phyloP scores from a whole-genome alignment of 2,329 filamentous ascomycete genomes.

The Aspergillus pseudoviridinutans region DNA sequence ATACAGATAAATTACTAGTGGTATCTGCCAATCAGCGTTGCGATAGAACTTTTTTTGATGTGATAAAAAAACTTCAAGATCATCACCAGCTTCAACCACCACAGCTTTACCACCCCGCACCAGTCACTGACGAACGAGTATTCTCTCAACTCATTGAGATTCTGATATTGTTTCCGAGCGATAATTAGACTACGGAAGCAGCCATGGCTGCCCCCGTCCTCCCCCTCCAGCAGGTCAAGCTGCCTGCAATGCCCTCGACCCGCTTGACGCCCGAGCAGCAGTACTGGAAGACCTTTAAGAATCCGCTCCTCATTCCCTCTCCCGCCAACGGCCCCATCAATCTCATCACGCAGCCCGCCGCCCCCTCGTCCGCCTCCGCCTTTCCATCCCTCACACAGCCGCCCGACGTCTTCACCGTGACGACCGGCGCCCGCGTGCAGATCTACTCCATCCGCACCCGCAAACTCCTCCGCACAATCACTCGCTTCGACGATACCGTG shows the following conservation, averaged over 20 bases:
- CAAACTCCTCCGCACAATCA: slow-evolving; percentile 90
- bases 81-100: neutral
- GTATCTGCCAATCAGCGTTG: neutral
- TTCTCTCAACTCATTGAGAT: no score
- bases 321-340: slow-evolving; percentile 87
- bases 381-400: slow-evolving; percentile 45
- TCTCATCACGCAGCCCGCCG: slow-evolving; percentile 71
- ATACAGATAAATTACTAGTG: neutral
- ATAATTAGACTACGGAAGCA: neutral
- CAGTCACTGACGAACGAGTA: neutral
- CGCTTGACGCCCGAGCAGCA: slow-evolving; percentile 80
- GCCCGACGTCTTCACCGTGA: slow-evolving; percentile 73
- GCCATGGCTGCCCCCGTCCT: slow-evolving; percentile 82
- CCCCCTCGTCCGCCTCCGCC: slow-evolving; percentile 41
- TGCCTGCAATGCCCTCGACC: slow-evolving; percentile 75
- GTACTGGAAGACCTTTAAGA: slow-evolving; percentile 96
- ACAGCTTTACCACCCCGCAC: neutral
- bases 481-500: slow-evolving; percentile 86
- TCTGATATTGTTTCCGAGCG: no score
- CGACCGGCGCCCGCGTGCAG: slow-evolving; percentile 89
- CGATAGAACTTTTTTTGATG: neutral
- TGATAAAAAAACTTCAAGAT: neutral
- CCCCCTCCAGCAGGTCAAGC: slow-evolving; percentile 74
- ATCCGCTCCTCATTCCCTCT: slow-evolving; percentile 82
- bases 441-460: slow-evolving; percentile 89